These are phyloP conservation scores for Solanum arcanum DNA, from an alignment of 257 asterid species.

Conservation along the genomic window DNA sequence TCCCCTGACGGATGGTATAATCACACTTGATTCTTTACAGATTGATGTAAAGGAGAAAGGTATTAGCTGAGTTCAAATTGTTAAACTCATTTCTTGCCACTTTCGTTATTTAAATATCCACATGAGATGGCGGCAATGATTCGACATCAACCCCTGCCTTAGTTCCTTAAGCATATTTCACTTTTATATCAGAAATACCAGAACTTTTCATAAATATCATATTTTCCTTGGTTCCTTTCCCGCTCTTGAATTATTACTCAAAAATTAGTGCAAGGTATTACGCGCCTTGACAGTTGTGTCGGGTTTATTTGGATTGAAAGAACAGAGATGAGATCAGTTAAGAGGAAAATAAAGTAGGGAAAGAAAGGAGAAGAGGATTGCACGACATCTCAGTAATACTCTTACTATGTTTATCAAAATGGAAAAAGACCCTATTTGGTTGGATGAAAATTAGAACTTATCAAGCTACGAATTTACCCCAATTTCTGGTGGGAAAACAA, in stretches of 20 bases:
- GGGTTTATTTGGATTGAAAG: not conserved
- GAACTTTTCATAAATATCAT: not conserved
- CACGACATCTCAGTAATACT: not conserved
- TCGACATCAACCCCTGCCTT: not conserved
- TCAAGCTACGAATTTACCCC: not conserved
- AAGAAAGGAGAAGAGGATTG: not conserved
- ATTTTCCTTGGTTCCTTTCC: not conserved
- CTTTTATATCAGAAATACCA: not conserved
- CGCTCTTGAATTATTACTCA: not conserved
- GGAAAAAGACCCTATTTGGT: not conserved
- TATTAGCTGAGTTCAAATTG: constrained; percentile 1
- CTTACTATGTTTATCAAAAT: not conserved
- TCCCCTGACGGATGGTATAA: constrained; percentile 93
- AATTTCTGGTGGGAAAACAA: not conserved
- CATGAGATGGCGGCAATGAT: not conserved
- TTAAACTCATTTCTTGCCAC: not conserved
- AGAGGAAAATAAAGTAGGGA: not conserved
- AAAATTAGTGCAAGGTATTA: not conserved
- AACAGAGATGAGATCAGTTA: not conserved
- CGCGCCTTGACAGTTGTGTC: not conserved
- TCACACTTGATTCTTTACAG: constrained; percentile 90
- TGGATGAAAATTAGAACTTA: not conserved
- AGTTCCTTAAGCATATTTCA: not conserved
- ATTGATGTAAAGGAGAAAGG: constrained; percentile 89
- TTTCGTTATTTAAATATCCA: not conserved